These are phyloP conservation scores for Penicillium dipodomyicola DNA, from an alignment of 495 filamentous ascomycete species.

Conservation along the genomic window DNA sequence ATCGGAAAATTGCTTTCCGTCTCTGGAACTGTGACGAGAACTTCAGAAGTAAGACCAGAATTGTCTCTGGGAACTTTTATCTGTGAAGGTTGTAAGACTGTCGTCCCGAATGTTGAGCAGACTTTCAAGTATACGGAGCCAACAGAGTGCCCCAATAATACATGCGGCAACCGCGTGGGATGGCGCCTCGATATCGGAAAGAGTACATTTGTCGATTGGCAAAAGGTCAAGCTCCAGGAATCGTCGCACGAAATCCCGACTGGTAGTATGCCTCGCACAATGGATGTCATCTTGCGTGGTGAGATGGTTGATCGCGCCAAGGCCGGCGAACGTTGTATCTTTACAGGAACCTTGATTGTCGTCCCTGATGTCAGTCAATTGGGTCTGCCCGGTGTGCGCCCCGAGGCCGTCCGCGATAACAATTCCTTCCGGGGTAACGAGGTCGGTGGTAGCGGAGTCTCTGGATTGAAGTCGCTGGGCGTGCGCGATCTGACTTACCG, in stretches of 20 bases:
- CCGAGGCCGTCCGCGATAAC: constrained; percentile 83
- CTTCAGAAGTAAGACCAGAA: constrained; percentile 94
- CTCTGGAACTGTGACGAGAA: constrained; percentile 93
- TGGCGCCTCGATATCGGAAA: constrained; percentile 96
- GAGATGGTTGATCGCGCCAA: constrained; percentile 98
- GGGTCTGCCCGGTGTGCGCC: constrained; percentile 79
- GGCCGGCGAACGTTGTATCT: constrained; percentile 96
- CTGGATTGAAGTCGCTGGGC: constrained; percentile 85
- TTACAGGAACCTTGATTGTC: constrained; percentile 93
- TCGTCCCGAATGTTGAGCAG: constrained; percentile 89
- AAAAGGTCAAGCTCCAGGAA: constrained; percentile 96
- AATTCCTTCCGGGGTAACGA: constrained; percentile 72
- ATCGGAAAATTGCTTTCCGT: constrained; percentile 92
- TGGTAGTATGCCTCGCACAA: constrained; percentile 96
- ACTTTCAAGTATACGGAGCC: constrained; percentile 97
- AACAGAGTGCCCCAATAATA: constrained; percentile 88
- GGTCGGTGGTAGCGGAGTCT: constrained; percentile 77
- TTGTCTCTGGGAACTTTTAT: constrained; percentile 88
- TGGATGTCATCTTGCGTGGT: constrained; percentile 96
- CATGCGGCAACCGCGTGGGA: constrained; percentile 82
- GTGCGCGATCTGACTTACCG: constrained; percentile 95
- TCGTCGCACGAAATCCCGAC: constrained; percentile 98
- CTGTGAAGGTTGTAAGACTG: constrained; percentile 79
- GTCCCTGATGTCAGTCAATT: constrained; percentile 97
- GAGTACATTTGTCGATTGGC: constrained; percentile 98